phyloP scores from a whole-genome alignment of 2,329 filamentous ascomycete genomes.

The Parascedosporium putredinis region DNA sequence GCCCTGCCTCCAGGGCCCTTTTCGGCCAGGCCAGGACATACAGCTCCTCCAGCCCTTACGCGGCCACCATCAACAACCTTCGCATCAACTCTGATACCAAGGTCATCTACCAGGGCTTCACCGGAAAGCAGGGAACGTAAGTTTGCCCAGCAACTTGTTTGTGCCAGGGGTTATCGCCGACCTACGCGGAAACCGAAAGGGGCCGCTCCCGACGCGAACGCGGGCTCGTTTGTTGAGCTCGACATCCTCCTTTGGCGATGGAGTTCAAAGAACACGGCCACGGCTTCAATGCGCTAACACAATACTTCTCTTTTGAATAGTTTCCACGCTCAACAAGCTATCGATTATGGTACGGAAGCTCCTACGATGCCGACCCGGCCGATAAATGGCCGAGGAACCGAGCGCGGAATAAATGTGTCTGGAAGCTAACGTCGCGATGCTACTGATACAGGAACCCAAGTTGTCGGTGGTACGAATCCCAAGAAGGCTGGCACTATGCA shows the following conservation, averaged over 20 bases:
- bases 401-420: background rate
- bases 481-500: conserved; percentile 93
- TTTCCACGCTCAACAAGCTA: conserved; percentile 95
- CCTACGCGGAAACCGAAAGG: no score
- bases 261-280: background rate
- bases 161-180: no score
- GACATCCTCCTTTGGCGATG: no score
- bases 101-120: conserved; percentile 95
- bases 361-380: background rate
- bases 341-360: conserved; percentile 75
- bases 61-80: conserved; percentile 70
- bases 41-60: conserved; percentile 60
- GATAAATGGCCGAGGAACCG: background rate
- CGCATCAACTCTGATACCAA: conserved; percentile 89
- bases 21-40: conserved; percentile 60
- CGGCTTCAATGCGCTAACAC: background rate
- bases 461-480: conserved; percentile 96
- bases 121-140: conserved; percentile 90
- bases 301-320: conserved; percentile 34
- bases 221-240: no score
- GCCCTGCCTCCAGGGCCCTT: conserved; percentile 56
- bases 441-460: conserved; percentile 69
- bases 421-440: conserved; percentile 12
- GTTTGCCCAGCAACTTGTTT: conserved; percentile 29
- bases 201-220: no score